Conservation (phyloP, 495 filamentous ascomycete genomes). For the Pseudotulostoma volvatum region DNA sequence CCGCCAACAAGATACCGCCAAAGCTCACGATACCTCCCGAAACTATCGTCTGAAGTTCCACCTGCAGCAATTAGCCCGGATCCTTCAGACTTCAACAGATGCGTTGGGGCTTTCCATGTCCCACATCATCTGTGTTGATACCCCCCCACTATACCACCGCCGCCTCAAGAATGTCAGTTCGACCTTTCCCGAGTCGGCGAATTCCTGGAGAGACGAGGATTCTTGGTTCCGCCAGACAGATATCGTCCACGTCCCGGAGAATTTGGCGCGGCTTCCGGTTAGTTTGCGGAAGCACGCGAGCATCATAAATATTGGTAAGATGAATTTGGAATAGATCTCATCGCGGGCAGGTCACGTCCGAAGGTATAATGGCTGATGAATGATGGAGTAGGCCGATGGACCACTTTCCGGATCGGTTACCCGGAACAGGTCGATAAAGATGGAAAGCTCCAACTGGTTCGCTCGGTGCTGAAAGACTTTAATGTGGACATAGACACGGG, state of each 20-base stretch:
- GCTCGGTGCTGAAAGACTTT: constrained; percentile 48
- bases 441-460: constrained; percentile 28
- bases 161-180: constrained; percentile 26
- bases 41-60: constrained; percentile 42
- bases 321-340: too few relatives aligned
- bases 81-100: constrained; percentile 31
- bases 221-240: constrained; percentile 64
- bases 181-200: constrained; percentile 23
- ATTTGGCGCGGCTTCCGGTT: constrained; percentile 23
- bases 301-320: constrained; percentile 60
- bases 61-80: constrained; percentile 41
- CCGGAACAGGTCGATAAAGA: constrained; percentile 10
- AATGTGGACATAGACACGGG: constrained; percentile 40
- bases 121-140: constrained; percentile 40
- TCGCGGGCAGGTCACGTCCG: too few relatives aligned
- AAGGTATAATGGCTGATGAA: too few relatives aligned
- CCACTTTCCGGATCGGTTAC: constrained; percentile 23
- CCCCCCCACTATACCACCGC: constrained; percentile 49
- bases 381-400: constrained; percentile 21
- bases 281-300: constrained; percentile 38
- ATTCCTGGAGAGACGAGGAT: constrained; percentile 47
- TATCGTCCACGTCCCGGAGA: constrained; percentile 35
- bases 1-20: constrained; percentile 2
- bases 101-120: constrained; percentile 22
- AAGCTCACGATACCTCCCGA: constrained; percentile 8